Evolutionary conservation across 176 grass and related monocot species (phyloP), one percentile per base, ranked within the genome.

Genomic region (Hyparrhenia diplandra): DNA sequence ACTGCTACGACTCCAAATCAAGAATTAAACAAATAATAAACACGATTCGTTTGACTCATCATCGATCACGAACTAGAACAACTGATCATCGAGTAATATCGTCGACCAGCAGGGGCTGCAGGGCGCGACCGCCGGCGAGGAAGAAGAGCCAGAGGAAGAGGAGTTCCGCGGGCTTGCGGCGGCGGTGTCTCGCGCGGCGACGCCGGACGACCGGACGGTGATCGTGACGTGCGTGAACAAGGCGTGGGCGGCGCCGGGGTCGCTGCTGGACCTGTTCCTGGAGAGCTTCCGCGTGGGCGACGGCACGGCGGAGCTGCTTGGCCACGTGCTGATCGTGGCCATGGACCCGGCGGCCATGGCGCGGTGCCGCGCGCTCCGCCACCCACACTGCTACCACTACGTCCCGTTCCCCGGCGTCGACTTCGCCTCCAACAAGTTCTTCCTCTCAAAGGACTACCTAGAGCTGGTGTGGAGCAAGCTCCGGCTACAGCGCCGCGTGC

Each of bases 401-500:
- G 83, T 65, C 46, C 76, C 74, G 46, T 60, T 86, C 1, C 46
- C 85, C 1, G 89, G 87, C 27, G 14, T 85, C 41, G 64, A 92
- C 86, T 89, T 94, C 86, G 66, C 85, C 45, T 80, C 85, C 16
- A 74, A 69, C 35, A 97, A 89, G 77, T 52, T 69, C 43, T 94
- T 94, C 83, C 83, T 90, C 63, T 86, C 89, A 47, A 74, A 14
- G 5, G 94, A 87, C 17, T 97, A 94, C 71, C 76, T 94, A 3
- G 92, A 92, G 78, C 80, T 94, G 11, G 92, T 94, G 5, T 92
- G 94, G 92, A 88, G 73, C 85, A 90, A 94, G 90, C 67, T 97
- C 2, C 77, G 54, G 81, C 88, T 97, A 13, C 90, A 94, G 64
- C 83, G 82, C 18, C 83, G 58, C 4, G 54, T 97, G 13, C 90